phyloP scores from a whole-genome alignment of 257 asterid genomes.

The Lycium barbarum region DNA sequence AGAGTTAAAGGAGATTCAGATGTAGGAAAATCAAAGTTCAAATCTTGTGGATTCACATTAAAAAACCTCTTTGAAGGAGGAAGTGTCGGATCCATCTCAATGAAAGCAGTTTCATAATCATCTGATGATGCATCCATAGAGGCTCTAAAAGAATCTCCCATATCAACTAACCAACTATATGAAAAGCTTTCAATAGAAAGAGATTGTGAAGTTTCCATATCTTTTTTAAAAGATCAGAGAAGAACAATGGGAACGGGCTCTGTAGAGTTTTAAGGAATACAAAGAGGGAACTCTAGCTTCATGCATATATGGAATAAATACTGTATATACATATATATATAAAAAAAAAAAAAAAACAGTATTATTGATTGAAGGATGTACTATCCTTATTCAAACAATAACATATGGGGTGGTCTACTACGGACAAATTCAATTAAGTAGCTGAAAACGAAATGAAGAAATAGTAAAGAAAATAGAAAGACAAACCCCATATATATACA shows the following conservation, averaged over 20 bases:
- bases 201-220: slow-evolving; percentile 34
- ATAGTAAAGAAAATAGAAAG: slow-evolving; percentile 3
- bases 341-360: slow-evolving; percentile 3
- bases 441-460: slow-evolving; percentile 36
- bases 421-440: slow-evolving; percentile 34
- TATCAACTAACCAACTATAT: slow-evolving; percentile 64
- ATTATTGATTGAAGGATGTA: slow-evolving; percentile 14
- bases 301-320: slow-evolving; percentile 15
- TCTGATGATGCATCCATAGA: slow-evolving; percentile 41
- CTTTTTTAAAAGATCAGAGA: not conserved
- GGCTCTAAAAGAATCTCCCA: slow-evolving; percentile 41
- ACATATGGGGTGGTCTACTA: slow-evolving; percentile 37
- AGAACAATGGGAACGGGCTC: not conserved
- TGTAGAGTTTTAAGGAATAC: not conserved
- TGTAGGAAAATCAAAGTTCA: slow-evolving; percentile 68
- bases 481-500: slow-evolving; percentile 54
- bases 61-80: slow-evolving; percentile 83
- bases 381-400: slow-evolving; percentile 31
- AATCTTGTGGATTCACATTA: slow-evolving; percentile 59
- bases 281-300: slow-evolving; percentile 13
- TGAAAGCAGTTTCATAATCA: slow-evolving; percentile 69
- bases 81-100: slow-evolving; percentile 89
- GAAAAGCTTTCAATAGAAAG: slow-evolving; percentile 75
- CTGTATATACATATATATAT: not conserved
- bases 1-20: slow-evolving; percentile 52